A percentile compares a stretch with the other conserved stretches of the same genome.
phyloP scores from a whole-genome alignment of 2,329 filamentous ascomycete genomes.

The Raffaelea arxii region DNA sequence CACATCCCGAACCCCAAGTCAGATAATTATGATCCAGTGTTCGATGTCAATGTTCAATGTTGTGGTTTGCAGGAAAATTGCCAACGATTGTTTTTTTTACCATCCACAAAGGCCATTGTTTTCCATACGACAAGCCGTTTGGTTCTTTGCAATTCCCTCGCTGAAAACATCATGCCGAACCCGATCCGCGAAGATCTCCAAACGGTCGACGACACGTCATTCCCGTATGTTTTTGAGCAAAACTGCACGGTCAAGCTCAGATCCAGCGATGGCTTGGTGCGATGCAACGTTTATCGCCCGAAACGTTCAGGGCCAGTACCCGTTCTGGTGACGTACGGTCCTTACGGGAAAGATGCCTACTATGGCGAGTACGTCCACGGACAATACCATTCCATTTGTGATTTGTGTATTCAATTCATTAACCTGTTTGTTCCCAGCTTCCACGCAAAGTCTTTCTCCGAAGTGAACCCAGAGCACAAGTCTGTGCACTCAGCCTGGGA shows the following conservation, averaged over 20 bases:
- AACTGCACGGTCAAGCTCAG: conserved; percentile 24
- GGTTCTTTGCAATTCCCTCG: no score
- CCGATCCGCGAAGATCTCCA: conserved; percentile 14
- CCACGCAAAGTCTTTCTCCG: conserved; percentile 28
- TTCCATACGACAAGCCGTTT: no score
- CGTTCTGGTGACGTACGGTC: conserved; percentile 61
- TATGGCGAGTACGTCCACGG: conserved; percentile 31
- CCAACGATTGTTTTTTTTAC: no score
- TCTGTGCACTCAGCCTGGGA: conserved; percentile 49
- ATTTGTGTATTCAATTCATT: background rate
- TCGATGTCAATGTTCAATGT: no score
- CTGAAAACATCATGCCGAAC: conserved; percentile 5
- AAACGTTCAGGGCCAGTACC: conserved; percentile 30
- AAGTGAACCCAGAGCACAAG: conserved; percentile 44
- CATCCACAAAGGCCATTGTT: no score
- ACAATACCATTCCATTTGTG: background rate
- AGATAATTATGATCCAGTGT: no score
- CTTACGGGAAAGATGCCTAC: conserved; percentile 64
- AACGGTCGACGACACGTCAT: conserved; percentile 19
- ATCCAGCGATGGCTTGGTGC: conserved; percentile 19
- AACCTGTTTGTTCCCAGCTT: conserved; percentile 19
- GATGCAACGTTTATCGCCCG: conserved; percentile 29
- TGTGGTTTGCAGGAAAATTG: no score
- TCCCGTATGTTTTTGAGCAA: conserved; percentile 30
- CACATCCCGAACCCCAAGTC: background rate